Evolutionary conservation across 148 eudicot genomes (phyloP), one percentile per base, ranked within the genome.

Genomic region (Limonium bicolor): DNA sequence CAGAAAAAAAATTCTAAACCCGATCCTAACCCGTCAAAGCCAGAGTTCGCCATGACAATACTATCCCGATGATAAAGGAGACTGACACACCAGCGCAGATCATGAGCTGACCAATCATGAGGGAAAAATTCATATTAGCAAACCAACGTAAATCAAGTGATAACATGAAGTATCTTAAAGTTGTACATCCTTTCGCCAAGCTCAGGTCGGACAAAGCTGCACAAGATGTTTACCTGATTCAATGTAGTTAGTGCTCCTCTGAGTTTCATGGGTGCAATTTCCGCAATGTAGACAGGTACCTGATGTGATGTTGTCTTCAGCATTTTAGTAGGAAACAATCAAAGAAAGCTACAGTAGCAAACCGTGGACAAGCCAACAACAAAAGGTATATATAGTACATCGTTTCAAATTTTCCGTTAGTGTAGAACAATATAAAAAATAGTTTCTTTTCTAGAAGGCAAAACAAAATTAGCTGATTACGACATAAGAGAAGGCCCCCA

Each of bases 231-330:
- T 63, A 84, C 97, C 87, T 90, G 95, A 58, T 90, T 84, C 51
- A 73, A 23, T 18, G 92, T 71, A 45, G 95, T 81, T 51, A 90
- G 64, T 42, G 84, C 84, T 56, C 97, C 97, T 51, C 97, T 67
- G 34, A 90, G 78, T 54, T 83, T 58, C 54, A 75, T 74, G 21
- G 97, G 97, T 36, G 97, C 87, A 36, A 90, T 83, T 68, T 83
- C 97, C 28, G 97, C 86, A 59, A 88, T 75, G 44, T 80, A 88
- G n/a, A 88, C 75, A 0, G 97, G 97, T 25, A 80, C 95, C 97
- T 88, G 33, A 16, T 39, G 48, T 24, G 29, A n/a, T 19, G 33
- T n/a, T n/a, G n/a, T n/a, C n/a, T n/a, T 24, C 28, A n/a, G 33
- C 10, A n/a, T 42, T 24, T n/a, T n/a, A n/a, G n/a, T n/a, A n/a